Evolutionary conservation across 805 yeast genomes (phyloP), one percentile per base, ranked within the genome.

Genomic region (Ogataea nonfermentans): DNA sequence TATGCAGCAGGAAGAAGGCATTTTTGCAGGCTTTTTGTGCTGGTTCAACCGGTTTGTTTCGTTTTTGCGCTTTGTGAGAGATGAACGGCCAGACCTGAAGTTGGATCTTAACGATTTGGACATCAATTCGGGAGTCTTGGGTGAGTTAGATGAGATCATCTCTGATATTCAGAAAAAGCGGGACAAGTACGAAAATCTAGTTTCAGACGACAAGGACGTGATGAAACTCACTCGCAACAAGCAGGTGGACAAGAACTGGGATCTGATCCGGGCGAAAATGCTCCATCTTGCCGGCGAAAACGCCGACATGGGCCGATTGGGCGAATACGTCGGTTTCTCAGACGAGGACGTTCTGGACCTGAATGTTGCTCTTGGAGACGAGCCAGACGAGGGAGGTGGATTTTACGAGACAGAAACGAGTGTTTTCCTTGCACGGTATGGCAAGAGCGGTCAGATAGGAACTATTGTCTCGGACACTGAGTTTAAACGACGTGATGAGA

Each of bases 31-130:
- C 4, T 64, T 93, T 37, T 71, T 87, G 31, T 61, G 61, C 5
- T 91, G 97, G 97, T 68, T 87, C 31, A 78, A 84, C 43, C 66
- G 70, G 13, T 78, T 88, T 37, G 65, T 89, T 19, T 65, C 67
- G 9, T 77, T 86, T 46, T 63, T 90, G 35, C 73, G 85, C 41
- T 67, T 70, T 37, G 86, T 90, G 41, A 80, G 73, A 53, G 63
- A 52, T 9, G 66, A 66, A 4, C 55, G 64, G 6, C 63, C 62
- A 1, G 61, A 57, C 12, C 63, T 69, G 32, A 63, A 69, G 40
- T 50, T 85, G 4, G 75, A 78, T 46, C 55, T 86, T 22, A 59
- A 54, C 3, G 49, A 49, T 1, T 44, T 77, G 24, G 40, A 36
- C 3, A 67, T 74, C 35, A 37, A 51, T 4, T 61, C 49, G 1